These are phyloP conservation scores for Alternaria brassicicola DNA, from an alignment of 2,329 filamentous ascomycete species.

Conservation along the genomic window DNA sequence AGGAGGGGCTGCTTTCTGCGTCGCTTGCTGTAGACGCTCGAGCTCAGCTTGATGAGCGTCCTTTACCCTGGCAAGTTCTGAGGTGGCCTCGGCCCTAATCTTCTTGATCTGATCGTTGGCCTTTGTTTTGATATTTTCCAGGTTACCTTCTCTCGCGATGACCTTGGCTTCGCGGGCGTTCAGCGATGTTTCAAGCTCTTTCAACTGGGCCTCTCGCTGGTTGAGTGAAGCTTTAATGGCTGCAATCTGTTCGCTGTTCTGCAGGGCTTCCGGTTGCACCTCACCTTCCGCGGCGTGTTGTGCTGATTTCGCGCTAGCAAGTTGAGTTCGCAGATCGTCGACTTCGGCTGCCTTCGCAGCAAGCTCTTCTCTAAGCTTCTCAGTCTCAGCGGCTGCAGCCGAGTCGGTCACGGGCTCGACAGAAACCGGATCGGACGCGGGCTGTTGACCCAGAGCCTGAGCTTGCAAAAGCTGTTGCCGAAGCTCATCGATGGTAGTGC, in stretches of 20 bases:
- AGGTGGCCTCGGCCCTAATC: constrained; percentile 25
- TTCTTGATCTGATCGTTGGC: constrained; percentile 71
- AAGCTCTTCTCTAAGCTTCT: constrained; percentile 47
- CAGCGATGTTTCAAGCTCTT: constrained; percentile 53
- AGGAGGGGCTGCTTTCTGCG: background rate
- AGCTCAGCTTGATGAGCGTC: constrained; percentile 48
- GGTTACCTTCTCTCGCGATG: constrained; percentile 31
- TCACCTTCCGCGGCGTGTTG: constrained; percentile 5
- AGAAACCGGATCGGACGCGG: constrained; percentile 14
- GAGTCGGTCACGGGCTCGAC: constrained; percentile 7
- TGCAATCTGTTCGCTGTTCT: constrained; percentile 54
- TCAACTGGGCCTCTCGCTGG: constrained; percentile 34
- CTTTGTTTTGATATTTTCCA: constrained; percentile 53
- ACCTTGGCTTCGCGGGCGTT: constrained; percentile 40
- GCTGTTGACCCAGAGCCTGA: constrained; percentile 24
- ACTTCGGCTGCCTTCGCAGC: constrained; percentile 54
- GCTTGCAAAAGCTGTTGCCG: constrained; percentile 42
- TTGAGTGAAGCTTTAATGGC: constrained; percentile 43
- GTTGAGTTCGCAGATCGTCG: constrained; percentile 51
- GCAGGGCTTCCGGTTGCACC: constrained; percentile 50
- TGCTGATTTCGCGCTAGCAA: constrained; percentile 30
- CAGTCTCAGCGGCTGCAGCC: constrained; percentile 23
- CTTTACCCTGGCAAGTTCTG: constrained; percentile 53
- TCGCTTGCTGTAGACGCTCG: constrained; percentile 32
- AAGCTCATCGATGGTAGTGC: constrained; percentile 46